Base-by-base conservation (phyloP, 108 stramenopile species). In the Skeletonema costatum region DNA sequence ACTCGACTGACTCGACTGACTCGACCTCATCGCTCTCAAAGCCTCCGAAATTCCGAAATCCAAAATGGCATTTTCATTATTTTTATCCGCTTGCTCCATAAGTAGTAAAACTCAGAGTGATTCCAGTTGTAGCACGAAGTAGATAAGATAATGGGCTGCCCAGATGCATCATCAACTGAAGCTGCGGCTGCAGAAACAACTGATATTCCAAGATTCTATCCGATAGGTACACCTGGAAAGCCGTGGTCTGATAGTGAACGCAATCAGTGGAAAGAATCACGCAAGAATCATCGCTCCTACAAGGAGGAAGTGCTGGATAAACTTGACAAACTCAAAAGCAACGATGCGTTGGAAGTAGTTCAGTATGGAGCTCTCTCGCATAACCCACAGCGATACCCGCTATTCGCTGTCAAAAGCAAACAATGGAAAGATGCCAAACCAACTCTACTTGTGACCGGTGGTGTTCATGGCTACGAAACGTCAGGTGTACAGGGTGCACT, bases 391-490 rank as follows among this genome's bases (percentile, higher is more conserved):
- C 32, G 74, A 33, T 85, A 86, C 51, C 83, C 88, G 2, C 59
- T 90, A 35, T 76, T 71, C 53, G 89, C 80, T 19, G 80, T 85
- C 64, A 39, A 64, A 29, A 62, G 74, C 14, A 68, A 78, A 41
- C 48, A 73, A 13, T 85, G 79, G 73, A 5, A 63, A 12, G 59
- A 71, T 2, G 32, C 46, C 44, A 81, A 81, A 60, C 87, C 84
- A 11, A 58, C 13, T 32, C 51, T 89, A 0, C 66, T 93, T 12
- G 75, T 93, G 0, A 93, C 92, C 10, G 92, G 92, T 8, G 92
- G 92, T 10, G 89, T 89, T 3, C 92, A 93, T 68, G 92, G 92
- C 29, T 93, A 93, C 51, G 92, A 93, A 80, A 93, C 92, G 1
- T 76, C 74, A 17, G 92, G 92, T 14, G 90, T 91, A 2, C 64